Evolutionary conservation across 2,329 filamentous ascomycete genomes (phyloP).

Genomic region (Curvularia spicifera): DNA sequence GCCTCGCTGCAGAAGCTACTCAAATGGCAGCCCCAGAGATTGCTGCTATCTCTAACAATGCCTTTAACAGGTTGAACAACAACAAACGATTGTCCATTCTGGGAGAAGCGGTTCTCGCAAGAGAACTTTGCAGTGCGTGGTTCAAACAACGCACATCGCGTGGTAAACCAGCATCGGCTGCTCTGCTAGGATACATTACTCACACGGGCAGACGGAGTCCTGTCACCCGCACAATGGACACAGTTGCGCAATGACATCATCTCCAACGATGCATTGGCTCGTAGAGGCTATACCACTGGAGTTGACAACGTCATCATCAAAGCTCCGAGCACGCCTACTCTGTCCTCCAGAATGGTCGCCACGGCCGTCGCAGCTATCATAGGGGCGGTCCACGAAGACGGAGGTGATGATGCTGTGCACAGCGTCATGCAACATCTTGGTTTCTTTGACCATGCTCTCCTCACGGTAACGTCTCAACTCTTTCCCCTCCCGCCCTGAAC

Average conservation of each 20-base stretch:
- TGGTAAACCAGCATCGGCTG: constrained; percentile 7
- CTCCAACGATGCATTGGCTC: constrained; percentile 10
- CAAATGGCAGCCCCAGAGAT: constrained; percentile 19
- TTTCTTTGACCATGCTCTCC: constrained; percentile 13
- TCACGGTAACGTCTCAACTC: constrained; percentile 6
- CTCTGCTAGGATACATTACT: not conserved
- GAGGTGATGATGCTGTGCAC: constrained; percentile 16
- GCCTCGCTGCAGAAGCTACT: constrained; percentile 18
- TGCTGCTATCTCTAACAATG: not conserved
- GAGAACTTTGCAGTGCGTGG: constrained; percentile 20
- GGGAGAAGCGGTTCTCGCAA: constrained; percentile 16
- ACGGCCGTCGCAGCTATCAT: constrained; percentile 45
- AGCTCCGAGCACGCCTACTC: not conserved
- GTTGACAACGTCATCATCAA: constrained; percentile 15
- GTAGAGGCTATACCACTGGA: not conserved
- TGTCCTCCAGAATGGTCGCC: constrained; percentile 32
- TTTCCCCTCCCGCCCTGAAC: not conserved
- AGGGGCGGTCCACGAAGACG: constrained; percentile 44
- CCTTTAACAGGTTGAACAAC: not conserved
- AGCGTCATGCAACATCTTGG: constrained; percentile 16
- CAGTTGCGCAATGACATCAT: constrained; percentile 7
- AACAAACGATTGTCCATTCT: constrained; percentile 23
- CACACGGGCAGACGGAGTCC: not conserved
- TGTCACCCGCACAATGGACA: constrained; percentile 12
- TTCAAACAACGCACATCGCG: constrained; percentile 6